Evolutionary conservation across 1,284 basidiomycete species (phyloP).

Genomic region (Leccinum idahoense): DNA sequence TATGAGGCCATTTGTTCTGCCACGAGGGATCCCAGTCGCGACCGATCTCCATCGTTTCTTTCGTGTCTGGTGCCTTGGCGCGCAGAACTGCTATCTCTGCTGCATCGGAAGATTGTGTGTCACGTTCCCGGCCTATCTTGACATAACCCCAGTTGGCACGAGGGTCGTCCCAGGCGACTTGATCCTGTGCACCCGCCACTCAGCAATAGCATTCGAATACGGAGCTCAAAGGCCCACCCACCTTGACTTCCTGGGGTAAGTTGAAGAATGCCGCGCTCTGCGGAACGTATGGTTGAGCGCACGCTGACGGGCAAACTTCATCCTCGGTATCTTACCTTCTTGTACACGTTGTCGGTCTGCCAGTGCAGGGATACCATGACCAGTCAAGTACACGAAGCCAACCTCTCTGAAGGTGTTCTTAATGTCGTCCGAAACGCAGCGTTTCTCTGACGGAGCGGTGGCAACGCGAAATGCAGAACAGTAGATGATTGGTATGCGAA

Average conservation of each 20-base stretch:
- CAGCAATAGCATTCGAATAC: neutral
- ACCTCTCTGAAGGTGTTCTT: constrained; percentile 74
- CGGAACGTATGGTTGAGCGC: neutral
- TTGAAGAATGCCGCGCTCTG: constrained; percentile 74
- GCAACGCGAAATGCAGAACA: constrained; percentile 63
- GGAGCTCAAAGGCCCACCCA: constrained; percentile 16
- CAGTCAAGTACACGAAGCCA: constrained; percentile 70
- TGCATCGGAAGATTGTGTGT: constrained; percentile 67
- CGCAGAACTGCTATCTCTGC: constrained; percentile 73
- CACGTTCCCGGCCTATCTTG: constrained; percentile 71
- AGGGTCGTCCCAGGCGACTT: constrained; percentile 75
- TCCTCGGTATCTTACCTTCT: constrained; percentile 42
- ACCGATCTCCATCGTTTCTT: constrained; percentile 84
- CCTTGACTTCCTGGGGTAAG: constrained; percentile 62
- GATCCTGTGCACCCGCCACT: constrained; percentile 34
- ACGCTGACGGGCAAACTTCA: neutral
- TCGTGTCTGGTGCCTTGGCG: constrained; percentile 69
- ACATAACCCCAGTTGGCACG: constrained; percentile 83
- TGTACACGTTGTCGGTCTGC: constrained; percentile 46
- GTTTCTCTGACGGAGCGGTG: constrained; percentile 49
- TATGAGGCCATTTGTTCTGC: constrained; percentile 73
- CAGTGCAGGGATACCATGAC: constrained; percentile 55
- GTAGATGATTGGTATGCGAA: constrained; percentile 71
- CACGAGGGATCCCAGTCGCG: constrained; percentile 70
- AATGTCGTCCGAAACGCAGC: constrained; percentile 60